Evolutionary conservation across 1,139 yeast species (phyloP).

Genomic region (Suhomyces coccinellae): DNA sequence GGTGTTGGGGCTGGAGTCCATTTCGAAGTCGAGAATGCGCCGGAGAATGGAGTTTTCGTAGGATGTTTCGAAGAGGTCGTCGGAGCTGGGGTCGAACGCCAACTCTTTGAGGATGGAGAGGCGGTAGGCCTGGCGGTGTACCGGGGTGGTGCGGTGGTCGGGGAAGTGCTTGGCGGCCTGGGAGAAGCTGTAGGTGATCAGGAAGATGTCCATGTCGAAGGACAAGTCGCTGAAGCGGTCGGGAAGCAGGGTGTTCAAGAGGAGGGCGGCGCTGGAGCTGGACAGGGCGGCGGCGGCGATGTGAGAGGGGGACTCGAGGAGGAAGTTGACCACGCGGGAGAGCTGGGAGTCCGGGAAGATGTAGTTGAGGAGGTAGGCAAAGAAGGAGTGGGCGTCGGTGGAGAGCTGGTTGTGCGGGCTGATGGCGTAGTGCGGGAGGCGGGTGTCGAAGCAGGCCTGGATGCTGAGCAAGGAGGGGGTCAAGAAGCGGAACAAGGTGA

Average conservation of each 20-base stretch:
- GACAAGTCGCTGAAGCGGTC: slow-evolving; percentile 12
- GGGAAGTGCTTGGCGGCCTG: slow-evolving; percentile 12
- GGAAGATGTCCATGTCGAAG: slow-evolving; percentile 11
- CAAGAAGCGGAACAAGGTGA: slow-evolving; percentile 13
- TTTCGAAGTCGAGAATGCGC: slow-evolving; percentile 18
- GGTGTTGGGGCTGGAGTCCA: slow-evolving; percentile 17
- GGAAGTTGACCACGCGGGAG: slow-evolving; percentile 3
- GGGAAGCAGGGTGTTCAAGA: slow-evolving; percentile 1
- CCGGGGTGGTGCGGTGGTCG: background rate
- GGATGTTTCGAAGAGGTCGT: slow-evolving; percentile 15
- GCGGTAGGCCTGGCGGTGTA: slow-evolving; percentile 9
- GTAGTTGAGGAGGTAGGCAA: slow-evolving; percentile 11
- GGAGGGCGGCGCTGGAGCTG: background rate
- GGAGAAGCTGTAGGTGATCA: slow-evolving; percentile 12
- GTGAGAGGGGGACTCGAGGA: slow-evolving; percentile 6
- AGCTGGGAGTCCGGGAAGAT: slow-evolving; percentile 13
- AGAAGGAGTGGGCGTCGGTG: slow-evolving; percentile 7
- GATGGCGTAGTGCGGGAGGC: background rate
- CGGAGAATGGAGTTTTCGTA: slow-evolving; percentile 21
- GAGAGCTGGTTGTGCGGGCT: background rate
- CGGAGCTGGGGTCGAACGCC: slow-evolving; percentile 14
- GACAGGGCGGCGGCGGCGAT: background rate
- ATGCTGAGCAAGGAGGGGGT: slow-evolving; percentile 7
- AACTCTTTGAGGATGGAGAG: slow-evolving; percentile 18
- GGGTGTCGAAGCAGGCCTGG: background rate